Evolutionary conservation across 768 basidiomycete genomes (phyloP).

Genomic region (Rhodotorula paludigena): DNA sequence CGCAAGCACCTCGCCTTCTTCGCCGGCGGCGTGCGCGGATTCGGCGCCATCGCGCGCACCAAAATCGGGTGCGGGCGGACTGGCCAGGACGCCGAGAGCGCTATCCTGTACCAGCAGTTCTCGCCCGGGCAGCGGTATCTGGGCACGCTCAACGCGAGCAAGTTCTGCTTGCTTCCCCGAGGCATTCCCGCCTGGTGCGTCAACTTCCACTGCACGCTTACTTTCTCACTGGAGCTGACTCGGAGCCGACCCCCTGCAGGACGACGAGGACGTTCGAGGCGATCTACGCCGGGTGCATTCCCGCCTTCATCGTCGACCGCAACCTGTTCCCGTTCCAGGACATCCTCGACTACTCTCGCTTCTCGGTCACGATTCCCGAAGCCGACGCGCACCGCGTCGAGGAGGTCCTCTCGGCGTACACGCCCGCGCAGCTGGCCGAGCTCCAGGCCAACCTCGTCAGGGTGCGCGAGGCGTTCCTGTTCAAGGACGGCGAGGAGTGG

Average conservation of each 20-base stretch:
- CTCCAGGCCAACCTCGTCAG: slow-evolving; percentile 49
- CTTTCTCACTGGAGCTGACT: no score
- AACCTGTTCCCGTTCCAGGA: slow-evolving; percentile 49
- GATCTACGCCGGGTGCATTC: slow-evolving; percentile 52
- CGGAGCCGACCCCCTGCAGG: no score
- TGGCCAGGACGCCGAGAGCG: slow-evolving; percentile 11
- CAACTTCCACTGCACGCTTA: no score
- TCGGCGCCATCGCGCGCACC: slow-evolving; percentile 39
- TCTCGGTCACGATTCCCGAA: slow-evolving; percentile 48
- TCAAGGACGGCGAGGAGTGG: slow-evolving; percentile 45
- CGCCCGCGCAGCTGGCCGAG: slow-evolving; percentile 43
- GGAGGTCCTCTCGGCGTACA: slow-evolving; percentile 46
- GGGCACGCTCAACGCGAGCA: slow-evolving; percentile 36
- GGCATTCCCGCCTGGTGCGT: slow-evolving; percentile 41
- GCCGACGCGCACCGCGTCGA: slow-evolving; percentile 49
- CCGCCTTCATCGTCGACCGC: slow-evolving; percentile 50
- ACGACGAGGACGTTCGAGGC: slow-evolving; percentile 49
- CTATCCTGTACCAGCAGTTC: slow-evolving; percentile 38
- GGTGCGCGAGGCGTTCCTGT: slow-evolving; percentile 49
- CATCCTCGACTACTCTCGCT: slow-evolving; percentile 49
- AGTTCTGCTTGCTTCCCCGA: slow-evolving; percentile 43
- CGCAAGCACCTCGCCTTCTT: slow-evolving; percentile 41
- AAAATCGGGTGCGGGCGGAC: slow-evolving; percentile 37
- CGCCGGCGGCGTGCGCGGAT: slow-evolving; percentile 37
- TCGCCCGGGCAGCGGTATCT: slow-evolving; percentile 37